Conservation (phyloP, 192 early-diverging fungal genomes). For the Linnemannia zychae region DNA sequence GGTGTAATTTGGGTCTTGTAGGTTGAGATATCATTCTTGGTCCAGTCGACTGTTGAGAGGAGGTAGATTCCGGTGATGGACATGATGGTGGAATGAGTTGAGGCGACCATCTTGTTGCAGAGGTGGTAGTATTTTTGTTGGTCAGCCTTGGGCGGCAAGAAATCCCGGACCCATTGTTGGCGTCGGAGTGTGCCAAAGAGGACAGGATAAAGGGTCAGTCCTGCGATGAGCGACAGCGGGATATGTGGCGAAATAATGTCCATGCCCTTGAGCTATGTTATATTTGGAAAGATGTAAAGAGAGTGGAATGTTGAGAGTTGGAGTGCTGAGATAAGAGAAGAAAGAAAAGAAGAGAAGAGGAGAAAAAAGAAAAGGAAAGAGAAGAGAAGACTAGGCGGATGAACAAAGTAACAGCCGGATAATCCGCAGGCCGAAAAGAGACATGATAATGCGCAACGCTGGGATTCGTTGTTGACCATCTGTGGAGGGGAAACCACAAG, state of each 20-base stretch:
- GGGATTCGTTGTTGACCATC: neutral
- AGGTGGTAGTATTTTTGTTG: slow-evolving; percentile 31
- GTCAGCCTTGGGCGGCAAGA: slow-evolving; percentile 29
- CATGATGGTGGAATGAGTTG: slow-evolving; percentile 37
- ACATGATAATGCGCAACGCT: neutral
- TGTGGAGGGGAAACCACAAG: neutral
- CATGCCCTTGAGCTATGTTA: neutral
- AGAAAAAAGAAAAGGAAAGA: neutral
- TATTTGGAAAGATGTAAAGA: no score
- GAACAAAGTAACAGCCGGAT: neutral
- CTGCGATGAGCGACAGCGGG: slow-evolving; percentile 35
- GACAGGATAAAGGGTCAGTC: slow-evolving; percentile 31
- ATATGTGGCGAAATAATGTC: slow-evolving; percentile 37
- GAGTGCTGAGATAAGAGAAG: neutral
- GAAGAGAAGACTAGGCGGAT: neutral
- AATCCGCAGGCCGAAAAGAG: slow-evolving; percentile 3
- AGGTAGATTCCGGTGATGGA: slow-evolving; percentile 19
- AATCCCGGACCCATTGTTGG: slow-evolving; percentile 20
- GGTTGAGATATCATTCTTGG: slow-evolving; percentile 36
- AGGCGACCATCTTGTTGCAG: slow-evolving; percentile 37
- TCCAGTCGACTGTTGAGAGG: slow-evolving; percentile 32
- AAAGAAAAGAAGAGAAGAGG: neutral
- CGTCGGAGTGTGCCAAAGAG: slow-evolving; percentile 18
- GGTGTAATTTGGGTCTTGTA: slow-evolving; percentile 24
- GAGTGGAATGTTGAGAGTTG: neutral